phyloP scores from a whole-genome alignment of 331 rosid genomes.

The Pyrus hybrid region DNA sequence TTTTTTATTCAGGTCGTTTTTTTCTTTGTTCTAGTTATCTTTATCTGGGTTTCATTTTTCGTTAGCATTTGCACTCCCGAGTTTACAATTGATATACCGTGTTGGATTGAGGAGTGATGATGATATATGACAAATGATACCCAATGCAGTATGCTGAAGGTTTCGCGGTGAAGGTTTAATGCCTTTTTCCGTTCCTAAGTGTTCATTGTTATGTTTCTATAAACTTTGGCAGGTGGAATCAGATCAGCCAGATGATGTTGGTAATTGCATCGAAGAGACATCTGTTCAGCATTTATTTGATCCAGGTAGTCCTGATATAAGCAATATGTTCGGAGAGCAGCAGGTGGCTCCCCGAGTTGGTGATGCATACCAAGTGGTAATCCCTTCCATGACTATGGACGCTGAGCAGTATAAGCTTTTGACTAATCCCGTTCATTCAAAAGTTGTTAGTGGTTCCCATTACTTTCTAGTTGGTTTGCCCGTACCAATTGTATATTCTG shows the following conservation, averaged over 20 bases:
- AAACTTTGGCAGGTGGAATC: slow-evolving; percentile 44
- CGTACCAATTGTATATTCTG: slow-evolving; percentile 38
- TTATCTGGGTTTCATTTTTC: slow-evolving; percentile 2
- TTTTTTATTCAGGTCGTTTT: background rate
- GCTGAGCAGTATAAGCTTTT: slow-evolving; percentile 27
- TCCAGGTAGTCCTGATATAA: slow-evolving; percentile 37
- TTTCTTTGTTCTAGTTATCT: background rate
- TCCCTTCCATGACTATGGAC: slow-evolving; percentile 47
- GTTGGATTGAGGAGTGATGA: background rate
- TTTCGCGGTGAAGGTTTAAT: background rate
- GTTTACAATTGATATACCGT: background rate
- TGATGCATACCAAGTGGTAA: slow-evolving; percentile 50
- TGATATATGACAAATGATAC: background rate
- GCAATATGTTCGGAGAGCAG: slow-evolving; percentile 35
- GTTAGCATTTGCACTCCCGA: slow-evolving; percentile 1
- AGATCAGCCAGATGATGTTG: slow-evolving; percentile 14
- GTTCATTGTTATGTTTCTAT: slow-evolving; percentile 1
- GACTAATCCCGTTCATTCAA: slow-evolving; percentile 29
- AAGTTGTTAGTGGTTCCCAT: slow-evolving; percentile 17
- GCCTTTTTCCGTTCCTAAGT: slow-evolving; percentile 6
- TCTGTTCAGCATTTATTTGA: slow-evolving; percentile 20
- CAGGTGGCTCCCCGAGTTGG: slow-evolving; percentile 50
- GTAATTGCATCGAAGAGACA: slow-evolving; percentile 27
- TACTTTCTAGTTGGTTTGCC: slow-evolving; percentile 50
- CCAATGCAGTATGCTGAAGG: background rate